A percentile compares a stretch with the other conserved stretches of the same genome.
phyloP scores from a whole-genome alignment of 805 yeast species.

The Candida germanica region DNA sequence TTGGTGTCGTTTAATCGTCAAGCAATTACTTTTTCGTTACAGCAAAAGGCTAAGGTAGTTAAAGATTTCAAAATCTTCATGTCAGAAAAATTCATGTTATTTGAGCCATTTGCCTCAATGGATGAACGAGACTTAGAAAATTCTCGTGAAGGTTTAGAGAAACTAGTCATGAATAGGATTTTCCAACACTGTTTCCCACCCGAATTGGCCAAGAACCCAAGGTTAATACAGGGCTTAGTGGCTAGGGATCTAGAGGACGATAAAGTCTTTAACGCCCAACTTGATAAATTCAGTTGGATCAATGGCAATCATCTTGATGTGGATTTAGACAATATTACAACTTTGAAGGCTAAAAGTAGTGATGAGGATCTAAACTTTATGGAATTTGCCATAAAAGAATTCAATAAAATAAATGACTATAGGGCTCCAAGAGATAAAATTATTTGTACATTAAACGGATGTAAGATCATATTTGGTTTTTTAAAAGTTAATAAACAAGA shows the following conservation, averaged over 20 bases:
- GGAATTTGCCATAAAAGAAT: conserved; percentile 66
- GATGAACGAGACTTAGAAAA: conserved; percentile 57
- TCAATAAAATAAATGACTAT: conserved; percentile 73
- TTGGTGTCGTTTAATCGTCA: conserved; percentile 69
- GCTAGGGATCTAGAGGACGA: conserved; percentile 65
- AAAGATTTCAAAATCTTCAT: conserved; percentile 76
- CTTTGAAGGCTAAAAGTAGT: conserved; percentile 18
- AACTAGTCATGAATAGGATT: conserved; percentile 83
- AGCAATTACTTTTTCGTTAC: conserved; percentile 56
- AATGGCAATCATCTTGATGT: conserved; percentile 77
- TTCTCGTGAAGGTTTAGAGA: conserved; percentile 88
- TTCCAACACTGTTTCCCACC: conserved; percentile 82
- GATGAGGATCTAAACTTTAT: conserved; percentile 40
- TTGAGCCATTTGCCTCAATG: conserved; percentile 73
- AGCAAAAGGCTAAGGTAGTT: conserved; percentile 76
- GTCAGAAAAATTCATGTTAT: conserved; percentile 54
- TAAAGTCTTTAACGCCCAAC: conserved; percentile 44
- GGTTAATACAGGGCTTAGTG: conserved; percentile 38
- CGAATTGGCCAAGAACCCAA: conserved; percentile 37
- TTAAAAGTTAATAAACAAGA: conserved; percentile 70
- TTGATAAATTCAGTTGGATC: conserved; percentile 68
- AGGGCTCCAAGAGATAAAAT: conserved; percentile 94
- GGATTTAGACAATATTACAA: conserved; percentile 39
- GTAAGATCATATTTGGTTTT: conserved; percentile 88
- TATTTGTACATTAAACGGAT: conserved; percentile 85